Evolutionary conservation across 2,329 filamentous ascomycete genomes (phyloP), one percentile per base, ranked within the genome.

Genomic region (Ophiostoma australiae): DNA sequence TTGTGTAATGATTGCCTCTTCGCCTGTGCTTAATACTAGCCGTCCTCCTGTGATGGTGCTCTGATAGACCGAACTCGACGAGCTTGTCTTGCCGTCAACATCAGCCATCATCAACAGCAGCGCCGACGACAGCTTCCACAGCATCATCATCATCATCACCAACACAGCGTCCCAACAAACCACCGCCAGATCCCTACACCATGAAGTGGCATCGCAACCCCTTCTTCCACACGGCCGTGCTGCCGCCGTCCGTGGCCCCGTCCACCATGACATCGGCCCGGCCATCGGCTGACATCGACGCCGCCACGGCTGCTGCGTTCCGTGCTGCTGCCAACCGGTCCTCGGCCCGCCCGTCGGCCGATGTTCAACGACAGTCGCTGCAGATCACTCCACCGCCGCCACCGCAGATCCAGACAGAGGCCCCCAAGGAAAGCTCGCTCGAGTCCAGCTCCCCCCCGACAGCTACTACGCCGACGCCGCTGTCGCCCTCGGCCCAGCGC

Each of bases 161-260:
- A 41, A 41, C 15, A 41, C 10, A 41, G 3, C 4, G 44, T 3
- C 6, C 15, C 44, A 48, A n/a, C 20, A 48, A 2, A 48, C 44
- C 17, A 48, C 15, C 44, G 6, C 37, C 37, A 10, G 10, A 39
- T n/a, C 17, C 6, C 17, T 31, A 4, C 58, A 69, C 67, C 67
- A 75, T 75, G 74, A 73, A 70, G 66, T 75, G 74, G 74, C 72
- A 75, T 65, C 72, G 73, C 11, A 75, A 75, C 48, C 74, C 73
- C 70, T 74, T 75, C 31, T 75, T 74, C 71, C 71, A 75, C 67
- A 73, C 74, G 67, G 70, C 72, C 11, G 74, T 74, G 67, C 72
- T 74, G 70, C 73, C 73, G 72, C 72, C 73, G 23, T 74, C 74
- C 0, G 74, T 73, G 17, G 73, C 72, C 6, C 74, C 74, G 44